These are phyloP conservation scores for Globisporangium megalacanthum DNA, from an alignment of 352 stramenopile species.

Conservation along the genomic window DNA sequence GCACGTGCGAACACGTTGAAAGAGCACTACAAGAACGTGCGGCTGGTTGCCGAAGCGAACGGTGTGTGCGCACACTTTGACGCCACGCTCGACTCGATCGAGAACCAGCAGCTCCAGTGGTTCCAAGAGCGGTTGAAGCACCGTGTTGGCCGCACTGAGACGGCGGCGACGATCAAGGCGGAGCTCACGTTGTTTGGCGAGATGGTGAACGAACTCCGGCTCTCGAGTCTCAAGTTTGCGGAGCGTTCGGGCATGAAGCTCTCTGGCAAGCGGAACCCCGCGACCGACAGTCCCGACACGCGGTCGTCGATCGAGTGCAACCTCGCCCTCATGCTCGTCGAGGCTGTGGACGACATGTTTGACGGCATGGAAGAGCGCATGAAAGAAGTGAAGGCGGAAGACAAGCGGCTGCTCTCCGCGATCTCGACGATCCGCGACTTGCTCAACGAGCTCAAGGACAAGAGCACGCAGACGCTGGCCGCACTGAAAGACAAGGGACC, in stretches of 20 bases:
- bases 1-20: constrained; percentile 72
- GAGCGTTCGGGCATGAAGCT: constrained; percentile 86
- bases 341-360: constrained; percentile 68
- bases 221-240: constrained; percentile 71
- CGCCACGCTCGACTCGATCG: constrained; percentile 66
- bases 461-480: constrained; percentile 43
- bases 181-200: constrained; percentile 78
- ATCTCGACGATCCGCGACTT: constrained; percentile 56
- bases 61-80: constrained; percentile 74
- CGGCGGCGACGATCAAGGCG: constrained; percentile 81
- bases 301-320: constrained; percentile 72
- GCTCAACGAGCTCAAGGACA: constrained; percentile 59
- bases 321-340: constrained; percentile 52
- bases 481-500: constrained; percentile 69
- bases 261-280: constrained; percentile 69
- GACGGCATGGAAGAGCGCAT: constrained; percentile 77
- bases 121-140: constrained; percentile 76
- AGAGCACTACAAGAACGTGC: constrained; percentile 86
- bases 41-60: constrained; percentile 75
- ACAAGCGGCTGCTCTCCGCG: constrained; percentile 72
- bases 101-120: constrained; percentile 63
- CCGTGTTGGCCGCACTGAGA: constrained; percentile 63
- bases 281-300: constrained; percentile 63
- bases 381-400: constrained; percentile 75
- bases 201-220: constrained; percentile 76